Conservation (phyloP, 805 yeast genomes). For the Kodamaea lidongshanica region DNA sequence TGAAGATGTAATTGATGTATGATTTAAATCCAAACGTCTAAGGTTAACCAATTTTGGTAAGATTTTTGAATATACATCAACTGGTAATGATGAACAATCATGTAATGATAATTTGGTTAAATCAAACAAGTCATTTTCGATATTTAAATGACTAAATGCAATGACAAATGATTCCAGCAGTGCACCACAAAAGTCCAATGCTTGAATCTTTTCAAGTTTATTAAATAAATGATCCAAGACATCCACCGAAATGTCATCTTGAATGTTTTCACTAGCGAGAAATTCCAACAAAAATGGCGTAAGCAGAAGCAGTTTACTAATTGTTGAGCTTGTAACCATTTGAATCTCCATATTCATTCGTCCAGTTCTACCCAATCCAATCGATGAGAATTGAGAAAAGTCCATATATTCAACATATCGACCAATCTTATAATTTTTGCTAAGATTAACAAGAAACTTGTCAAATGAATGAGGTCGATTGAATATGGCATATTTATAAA, state of each 20-base stretch:
- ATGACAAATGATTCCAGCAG: constrained; percentile 56
- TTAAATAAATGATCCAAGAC: constrained; percentile 54
- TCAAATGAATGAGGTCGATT: constrained; percentile 78
- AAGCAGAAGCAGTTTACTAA: constrained; percentile 51
- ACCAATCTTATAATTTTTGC: constrained; percentile 41
- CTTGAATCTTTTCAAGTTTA: constrained; percentile 48
- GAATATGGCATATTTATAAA: constrained; percentile 64
- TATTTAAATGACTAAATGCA: constrained; percentile 46
- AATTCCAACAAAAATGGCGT: constrained; percentile 73
- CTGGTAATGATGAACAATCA: constrained; percentile 75
- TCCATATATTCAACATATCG: constrained; percentile 70
- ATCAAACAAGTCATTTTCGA: constrained; percentile 15
- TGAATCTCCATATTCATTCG: constrained; percentile 88
- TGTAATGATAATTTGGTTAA: constrained; percentile 62
- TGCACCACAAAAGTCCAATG: constrained; percentile 86
- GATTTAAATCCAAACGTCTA: constrained; percentile 70
- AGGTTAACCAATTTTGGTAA: constrained; percentile 53
- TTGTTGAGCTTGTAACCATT: constrained; percentile 75
- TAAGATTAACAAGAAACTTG: constrained; percentile 54
- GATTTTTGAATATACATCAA: constrained; percentile 48
- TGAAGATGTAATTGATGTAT: constrained; percentile 69
- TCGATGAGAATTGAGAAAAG: constrained; percentile 81
- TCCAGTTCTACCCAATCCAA: constrained; percentile 85
- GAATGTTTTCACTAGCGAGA: constrained; percentile 78
- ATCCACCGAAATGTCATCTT: constrained; percentile 65